Evolutionary conservation across 1,284 basidiomycete species (phyloP), one percentile per base, ranked within the genome.

Genomic region (Trametes versicolor): DNA sequence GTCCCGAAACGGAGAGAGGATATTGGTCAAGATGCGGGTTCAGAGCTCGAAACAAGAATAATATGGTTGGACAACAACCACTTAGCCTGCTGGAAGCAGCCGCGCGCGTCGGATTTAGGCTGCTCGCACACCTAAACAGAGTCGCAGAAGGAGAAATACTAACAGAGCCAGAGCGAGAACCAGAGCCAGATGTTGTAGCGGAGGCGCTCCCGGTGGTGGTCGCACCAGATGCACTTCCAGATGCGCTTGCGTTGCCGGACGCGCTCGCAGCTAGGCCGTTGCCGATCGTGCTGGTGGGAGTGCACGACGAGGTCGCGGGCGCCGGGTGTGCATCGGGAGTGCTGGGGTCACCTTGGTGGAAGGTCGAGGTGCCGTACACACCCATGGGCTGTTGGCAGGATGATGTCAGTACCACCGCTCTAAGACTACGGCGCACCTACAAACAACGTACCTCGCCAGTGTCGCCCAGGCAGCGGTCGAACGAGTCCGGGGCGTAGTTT

Each of bases 301-400:
- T 78, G 75, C 91, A 93, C 29, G 80, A 75, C 7, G 84, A 88
- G 4, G 86, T 86, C 0, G 84, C 70, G 1, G 85, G 88, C 0
- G 80, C 78, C 1, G 89, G 83, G 72, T 92, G 89, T 7, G 89
- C 80, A 5, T 80, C 69, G 3, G 92, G 90, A 1, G 87, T 92
- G 0, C 70, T 73, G 0, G 85, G 80, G 58, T 88, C 79, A 50
- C 88, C 88, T 78, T 92, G 92, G 73, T 83, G 76, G 79, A 88
- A 92, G 0, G 87, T 90, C 8, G 87, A 89, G 4, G 78, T 77
- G 47, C 85, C 86, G 72, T 92, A 92, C 8, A 93, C 85, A 47
- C 91, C 91, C 86, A 89, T 88, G 10, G 83, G 89, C 87, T 87
- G 57, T 10, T 17, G 27, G 49, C 36, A 58, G n/a, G 49, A n/a